Conservation (phyloP, 176 grass and related monocot genomes). For the Saccharum spontaneum region DNA sequence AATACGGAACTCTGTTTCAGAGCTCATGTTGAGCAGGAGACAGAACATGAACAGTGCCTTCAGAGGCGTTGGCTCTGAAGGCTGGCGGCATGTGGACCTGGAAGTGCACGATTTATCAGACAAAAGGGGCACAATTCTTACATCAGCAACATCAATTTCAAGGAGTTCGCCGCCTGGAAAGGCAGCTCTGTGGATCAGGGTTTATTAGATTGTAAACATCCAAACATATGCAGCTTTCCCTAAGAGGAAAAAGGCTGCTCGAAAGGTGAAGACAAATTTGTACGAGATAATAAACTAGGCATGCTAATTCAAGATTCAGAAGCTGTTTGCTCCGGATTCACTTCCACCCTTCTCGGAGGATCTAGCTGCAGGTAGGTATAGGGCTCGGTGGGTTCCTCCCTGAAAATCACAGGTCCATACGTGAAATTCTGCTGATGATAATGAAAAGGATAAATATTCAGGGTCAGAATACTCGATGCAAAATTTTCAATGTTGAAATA, state of each 20-base stretch:
- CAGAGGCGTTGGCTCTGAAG: background rate
- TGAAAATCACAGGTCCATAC: slow-evolving; percentile 45
- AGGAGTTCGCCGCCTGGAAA: background rate
- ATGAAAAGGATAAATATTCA: background rate
- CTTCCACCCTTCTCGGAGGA: slow-evolving; percentile 67
- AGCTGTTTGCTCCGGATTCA: slow-evolving; percentile 58
- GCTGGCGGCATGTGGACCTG: background rate
- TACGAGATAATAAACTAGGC: background rate
- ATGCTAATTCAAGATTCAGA: background rate
- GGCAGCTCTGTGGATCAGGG: background rate
- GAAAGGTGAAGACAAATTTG: background rate
- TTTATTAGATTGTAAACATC: slow-evolving; percentile 14
- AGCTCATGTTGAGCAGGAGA: background rate
- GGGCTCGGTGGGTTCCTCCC: slow-evolving; percentile 76
- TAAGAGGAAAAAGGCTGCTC: background rate
- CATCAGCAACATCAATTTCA: slow-evolving; percentile 1
- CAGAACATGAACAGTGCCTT: background rate
- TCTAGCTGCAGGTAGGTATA: slow-evolving; percentile 77
- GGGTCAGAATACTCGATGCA: background rate
- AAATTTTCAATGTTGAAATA: background rate
- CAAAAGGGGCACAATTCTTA: background rate
- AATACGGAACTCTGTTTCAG: background rate
- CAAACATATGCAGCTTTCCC: slow-evolving; percentile 13
- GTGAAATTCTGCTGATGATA: background rate
- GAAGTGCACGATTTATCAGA: background rate